These are phyloP conservation scores for Cornus florida DNA, from an alignment of 148 eudicot genomes.

Conservation along the genomic window DNA sequence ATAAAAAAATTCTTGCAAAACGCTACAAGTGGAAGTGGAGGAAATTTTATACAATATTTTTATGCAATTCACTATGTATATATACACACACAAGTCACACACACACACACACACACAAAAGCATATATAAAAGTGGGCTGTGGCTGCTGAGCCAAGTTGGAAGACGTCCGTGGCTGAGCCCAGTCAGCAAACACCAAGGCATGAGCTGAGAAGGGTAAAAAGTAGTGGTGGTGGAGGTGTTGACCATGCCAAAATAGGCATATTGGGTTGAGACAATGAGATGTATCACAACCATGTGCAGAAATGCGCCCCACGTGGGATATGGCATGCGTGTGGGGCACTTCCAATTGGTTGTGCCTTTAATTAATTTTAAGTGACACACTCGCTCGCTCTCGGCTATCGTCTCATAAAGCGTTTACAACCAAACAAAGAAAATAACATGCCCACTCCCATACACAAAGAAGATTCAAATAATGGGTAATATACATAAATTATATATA, in stretches of 20 bases:
- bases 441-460: constrained; percentile 21
- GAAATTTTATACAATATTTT: too few relatives aligned
- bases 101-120: too few relatives aligned
- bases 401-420: not conserved
- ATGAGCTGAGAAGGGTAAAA: not conserved
- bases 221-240: not conserved
- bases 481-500: not conserved
- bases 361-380: not conserved
- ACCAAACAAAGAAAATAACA: not conserved
- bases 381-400: not conserved
- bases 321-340: constrained; percentile 9
- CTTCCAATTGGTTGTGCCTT: constrained; percentile 3
- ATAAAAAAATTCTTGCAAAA: too few relatives aligned
- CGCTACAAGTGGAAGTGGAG: too few relatives aligned
- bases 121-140: not conserved
- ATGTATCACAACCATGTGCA: constrained; percentile 7
- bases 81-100: too few relatives aligned
- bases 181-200: constrained; percentile 20
- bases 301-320: constrained; percentile 19
- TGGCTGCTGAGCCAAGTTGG: not conserved
- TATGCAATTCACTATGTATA: too few relatives aligned
- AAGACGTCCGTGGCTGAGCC: not conserved
- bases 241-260: not conserved
- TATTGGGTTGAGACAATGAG: not conserved
- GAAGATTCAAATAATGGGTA: not conserved